These are phyloP conservation scores for Calophaca sinica DNA, from an alignment of 306 rosid species.

Conservation along the genomic window DNA sequence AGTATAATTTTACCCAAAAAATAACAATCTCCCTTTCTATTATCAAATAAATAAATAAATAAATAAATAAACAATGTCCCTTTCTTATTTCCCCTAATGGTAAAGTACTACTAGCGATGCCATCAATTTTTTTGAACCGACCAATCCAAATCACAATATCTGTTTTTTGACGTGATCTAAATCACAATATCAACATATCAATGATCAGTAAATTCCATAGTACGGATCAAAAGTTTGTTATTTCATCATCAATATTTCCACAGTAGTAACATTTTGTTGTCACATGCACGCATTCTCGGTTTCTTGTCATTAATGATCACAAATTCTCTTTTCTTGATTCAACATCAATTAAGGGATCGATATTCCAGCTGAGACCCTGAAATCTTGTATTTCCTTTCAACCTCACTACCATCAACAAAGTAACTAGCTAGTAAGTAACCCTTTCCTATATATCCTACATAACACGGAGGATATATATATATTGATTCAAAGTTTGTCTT, in stretches of 20 bases:
- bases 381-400: too few relatives aligned
- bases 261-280: not conserved
- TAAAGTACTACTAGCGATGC: not conserved
- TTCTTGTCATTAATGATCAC: not conserved
- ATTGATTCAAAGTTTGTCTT: too few relatives aligned
- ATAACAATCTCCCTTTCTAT: too few relatives aligned
- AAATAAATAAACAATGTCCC: too few relatives aligned
- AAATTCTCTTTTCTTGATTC: not conserved
- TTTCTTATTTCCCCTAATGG: too few relatives aligned
- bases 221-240: not conserved
- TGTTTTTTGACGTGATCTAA: not conserved
- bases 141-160: not conserved
- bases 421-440: too few relatives aligned
- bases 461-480: too few relatives aligned
- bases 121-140: constrained; percentile 21
- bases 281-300: not conserved
- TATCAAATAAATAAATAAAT: too few relatives aligned
- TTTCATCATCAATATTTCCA: not conserved
- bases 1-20: too few relatives aligned
- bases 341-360: not conserved
- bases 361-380: too few relatives aligned
- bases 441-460: too few relatives aligned
- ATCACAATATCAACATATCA: not conserved
- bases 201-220: not conserved
- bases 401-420: too few relatives aligned